Base-by-base conservation (phyloP, 345 rosid species). In the Durio zibethinus region DNA sequence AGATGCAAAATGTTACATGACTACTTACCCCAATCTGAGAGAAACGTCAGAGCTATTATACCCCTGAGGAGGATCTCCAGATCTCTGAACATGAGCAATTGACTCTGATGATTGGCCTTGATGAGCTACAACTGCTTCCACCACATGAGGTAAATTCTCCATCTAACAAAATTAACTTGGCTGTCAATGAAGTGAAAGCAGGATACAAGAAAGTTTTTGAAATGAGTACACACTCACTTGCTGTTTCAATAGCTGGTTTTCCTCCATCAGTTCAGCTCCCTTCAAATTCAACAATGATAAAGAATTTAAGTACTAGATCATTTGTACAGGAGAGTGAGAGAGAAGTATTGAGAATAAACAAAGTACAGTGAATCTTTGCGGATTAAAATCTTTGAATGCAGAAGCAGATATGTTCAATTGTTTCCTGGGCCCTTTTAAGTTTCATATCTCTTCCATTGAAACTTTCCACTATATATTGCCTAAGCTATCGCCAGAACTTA, bases 21-120 rank as follows among this genome's bases (percentile, higher is more conserved):
- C 81, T 29, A 29, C 81, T 40, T 45, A 86, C 87, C 87, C 85
- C 79, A 86, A 65, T 74, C 62, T 82, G 52, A 86, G 86, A 20
- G 70, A 84, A 65, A 77, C 40, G 10, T 73, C 76, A 5, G 63
- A 66, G 35, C 47, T 59, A 27, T 80, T 74, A 47, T 1, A 33
- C 31, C 75, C 80, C 43, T 54, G 79, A 79, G n/a, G 0, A 69
- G 45, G 74, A 80, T 80, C 68, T 15, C 75, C 70, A 23, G 78
- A 73, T 74, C 67, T 79, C 74, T 72, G 38, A 35, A n/a, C 45
- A 56, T 45, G 73, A 71, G 75, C 77, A 23, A 21, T 33, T 23
- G 82, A 79, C 23, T 77, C 80, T 14, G 40, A 45, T 61, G 86
- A 73, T 1, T 60, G 77, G 21, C 79, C 79, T 56, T 50, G 75